These are phyloP conservation scores for Myriosclerotinia duriaeana DNA, from an alignment of 2,329 filamentous ascomycete species.

Conservation along the genomic window DNA sequence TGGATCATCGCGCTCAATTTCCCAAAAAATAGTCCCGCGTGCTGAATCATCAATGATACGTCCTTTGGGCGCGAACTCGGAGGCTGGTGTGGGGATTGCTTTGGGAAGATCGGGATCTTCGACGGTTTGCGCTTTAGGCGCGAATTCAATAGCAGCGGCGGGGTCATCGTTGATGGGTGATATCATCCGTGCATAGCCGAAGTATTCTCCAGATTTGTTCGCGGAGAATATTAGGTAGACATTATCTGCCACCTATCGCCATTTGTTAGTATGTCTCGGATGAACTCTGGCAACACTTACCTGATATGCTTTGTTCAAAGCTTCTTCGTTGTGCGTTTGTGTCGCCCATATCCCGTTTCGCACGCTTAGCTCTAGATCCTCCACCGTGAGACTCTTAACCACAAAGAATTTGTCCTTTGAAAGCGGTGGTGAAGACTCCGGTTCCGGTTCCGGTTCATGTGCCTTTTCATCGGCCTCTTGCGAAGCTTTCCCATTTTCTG, in stretches of 20 bases:
- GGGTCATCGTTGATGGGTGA: slow-evolving; percentile 81
- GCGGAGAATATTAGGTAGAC: slow-evolving; percentile 94
- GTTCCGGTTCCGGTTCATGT: slow-evolving; percentile 23
- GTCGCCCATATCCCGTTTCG: slow-evolving; percentile 89
- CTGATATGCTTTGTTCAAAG: slow-evolving; percentile 77
- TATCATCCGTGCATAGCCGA: slow-evolving; percentile 88
- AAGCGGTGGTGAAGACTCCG: slow-evolving; percentile 18
- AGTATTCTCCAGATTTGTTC: slow-evolving; percentile 97
- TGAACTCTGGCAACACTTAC: slow-evolving; percentile 48
- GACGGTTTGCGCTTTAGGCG: slow-evolving; percentile 59
- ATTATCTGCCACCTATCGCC: slow-evolving; percentile 66
- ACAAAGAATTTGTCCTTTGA: slow-evolving; percentile 79
- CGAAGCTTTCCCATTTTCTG: slow-evolving; percentile 41
- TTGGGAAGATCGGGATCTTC: slow-evolving; percentile 68
- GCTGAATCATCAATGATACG: slow-evolving; percentile 90
- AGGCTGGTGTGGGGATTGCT: slow-evolving; percentile 76
- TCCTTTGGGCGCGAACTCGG: slow-evolving; percentile 74
- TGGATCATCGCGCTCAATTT: slow-evolving; percentile 65
- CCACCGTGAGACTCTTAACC: slow-evolving; percentile 86
- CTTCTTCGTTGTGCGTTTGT: slow-evolving; percentile 87
- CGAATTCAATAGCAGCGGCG: slow-evolving; percentile 66
- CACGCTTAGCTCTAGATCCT: slow-evolving; percentile 88
- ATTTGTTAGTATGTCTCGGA: slow-evolving; percentile 25
- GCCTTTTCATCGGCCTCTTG: slow-evolving; percentile 24
- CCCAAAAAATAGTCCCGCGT: slow-evolving; percentile 97